phyloP scores from a whole-genome alignment of 768 basidiomycete genomes.

The Mycena vitilis region DNA sequence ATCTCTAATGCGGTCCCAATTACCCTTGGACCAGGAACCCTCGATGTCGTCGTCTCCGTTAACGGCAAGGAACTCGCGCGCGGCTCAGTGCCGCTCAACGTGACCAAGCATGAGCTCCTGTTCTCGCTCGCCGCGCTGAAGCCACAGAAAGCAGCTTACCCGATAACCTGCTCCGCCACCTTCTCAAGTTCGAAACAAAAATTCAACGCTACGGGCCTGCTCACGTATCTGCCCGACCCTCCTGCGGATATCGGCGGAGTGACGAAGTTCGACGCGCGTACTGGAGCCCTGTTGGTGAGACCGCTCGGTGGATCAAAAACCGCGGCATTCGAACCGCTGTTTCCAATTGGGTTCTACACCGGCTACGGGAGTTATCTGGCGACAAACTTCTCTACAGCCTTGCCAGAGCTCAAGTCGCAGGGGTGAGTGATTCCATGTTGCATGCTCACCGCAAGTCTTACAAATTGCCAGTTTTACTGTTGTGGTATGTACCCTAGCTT shows the following conservation, averaged over 20 bases:
- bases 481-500: too few species aligned
- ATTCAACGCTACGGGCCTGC: slow-evolving; percentile 55
- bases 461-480: too few species aligned
- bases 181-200: slow-evolving; percentile 46
- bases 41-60: slow-evolving; percentile 59
- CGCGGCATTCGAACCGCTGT: slow-evolving; percentile 63
- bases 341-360: slow-evolving; percentile 84
- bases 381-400: slow-evolving; percentile 59
- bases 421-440: too few species aligned
- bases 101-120: slow-evolving; percentile 59
- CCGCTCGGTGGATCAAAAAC: slow-evolving; percentile 59
- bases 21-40: slow-evolving; percentile 41
- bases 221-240: slow-evolving; percentile 64
- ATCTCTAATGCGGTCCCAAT: slow-evolving; percentile 62
- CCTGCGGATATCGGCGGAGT: slow-evolving; percentile 62
- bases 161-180: slow-evolving; percentile 53
- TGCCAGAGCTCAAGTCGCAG: slow-evolving; percentile 65
- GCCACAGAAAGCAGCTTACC: slow-evolving; percentile 54
- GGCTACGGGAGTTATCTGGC: slow-evolving; percentile 66
- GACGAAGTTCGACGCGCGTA: slow-evolving; percentile 73
- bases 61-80: slow-evolving; percentile 56
- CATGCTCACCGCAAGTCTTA: too few species aligned
- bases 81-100: slow-evolving; percentile 63
- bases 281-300: slow-evolving; percentile 65
- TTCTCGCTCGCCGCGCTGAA: slow-evolving; percentile 61